phyloP scores from a whole-genome alignment of 139 green algal genomes.

The Chlorella sorokiniana region DNA sequence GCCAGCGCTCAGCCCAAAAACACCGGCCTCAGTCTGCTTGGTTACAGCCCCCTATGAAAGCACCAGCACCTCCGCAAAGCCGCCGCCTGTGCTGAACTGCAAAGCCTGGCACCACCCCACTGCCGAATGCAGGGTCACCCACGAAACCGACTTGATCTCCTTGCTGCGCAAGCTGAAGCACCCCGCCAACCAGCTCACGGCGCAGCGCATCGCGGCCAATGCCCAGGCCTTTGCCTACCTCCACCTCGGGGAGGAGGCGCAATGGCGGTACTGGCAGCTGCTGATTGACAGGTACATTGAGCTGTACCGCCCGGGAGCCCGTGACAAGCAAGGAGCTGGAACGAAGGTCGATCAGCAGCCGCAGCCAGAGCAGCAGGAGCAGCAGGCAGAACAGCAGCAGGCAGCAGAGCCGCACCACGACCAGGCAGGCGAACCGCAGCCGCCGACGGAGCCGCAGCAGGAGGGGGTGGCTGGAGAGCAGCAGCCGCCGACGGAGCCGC shows the following conservation, averaged over 20 bases:
- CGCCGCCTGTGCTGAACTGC: not conserved
- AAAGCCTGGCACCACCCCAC: not conserved
- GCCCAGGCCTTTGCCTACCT: not conserved
- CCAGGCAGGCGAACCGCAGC: no score
- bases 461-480: no score
- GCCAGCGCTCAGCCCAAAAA: no score
- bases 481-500: no score
- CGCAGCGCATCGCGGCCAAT: slow-evolving; percentile 15
- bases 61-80: no score
- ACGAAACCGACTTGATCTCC: not conserved
- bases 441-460: no score
- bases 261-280: slow-evolving; percentile 9
- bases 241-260: not conserved
- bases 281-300: not conserved
- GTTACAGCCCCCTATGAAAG: no score
- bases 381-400: no score
- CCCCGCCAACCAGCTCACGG: not conserved
- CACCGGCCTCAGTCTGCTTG: no score
- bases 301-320: slow-evolving; percentile 26
- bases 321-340: not conserved
- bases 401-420: no score
- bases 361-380: not conserved
- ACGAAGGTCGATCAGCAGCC: not conserved
- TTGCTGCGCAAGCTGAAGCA: not conserved
- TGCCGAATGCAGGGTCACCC: not conserved